Conservation (phyloP, 192 early-diverging fungal genomes). For the Coemansia sp. region DNA sequence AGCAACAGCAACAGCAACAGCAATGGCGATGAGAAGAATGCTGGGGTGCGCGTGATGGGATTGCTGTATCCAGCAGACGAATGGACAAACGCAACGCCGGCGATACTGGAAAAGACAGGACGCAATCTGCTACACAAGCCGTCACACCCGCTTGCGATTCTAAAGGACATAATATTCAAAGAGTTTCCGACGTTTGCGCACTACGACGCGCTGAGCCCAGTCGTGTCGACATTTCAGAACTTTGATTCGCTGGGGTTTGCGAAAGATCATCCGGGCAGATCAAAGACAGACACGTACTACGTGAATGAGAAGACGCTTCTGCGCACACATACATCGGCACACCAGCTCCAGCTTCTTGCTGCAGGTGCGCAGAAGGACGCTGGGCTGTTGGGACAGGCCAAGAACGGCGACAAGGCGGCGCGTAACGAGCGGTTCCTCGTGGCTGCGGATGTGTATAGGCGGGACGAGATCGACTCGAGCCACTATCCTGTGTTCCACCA, state of each 20-base stretch:
- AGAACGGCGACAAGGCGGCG: slow-evolving; percentile 30
- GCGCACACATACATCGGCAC: slow-evolving; percentile 93
- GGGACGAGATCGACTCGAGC: slow-evolving; percentile 93
- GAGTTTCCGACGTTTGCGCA: slow-evolving; percentile 69
- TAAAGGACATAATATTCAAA: slow-evolving; percentile 75
- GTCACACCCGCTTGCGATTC: slow-evolving; percentile 84
- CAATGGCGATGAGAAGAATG: neutral
- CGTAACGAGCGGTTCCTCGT: slow-evolving; percentile 70
- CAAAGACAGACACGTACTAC: slow-evolving; percentile 90
- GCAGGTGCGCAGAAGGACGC: slow-evolving; percentile 34
- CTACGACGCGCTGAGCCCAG: slow-evolving; percentile 71
- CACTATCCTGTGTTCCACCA: slow-evolving; percentile 99
- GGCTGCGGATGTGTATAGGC: slow-evolving; percentile 96
- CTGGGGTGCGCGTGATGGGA: slow-evolving; percentile 22
- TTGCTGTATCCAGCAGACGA: slow-evolving; percentile 55
- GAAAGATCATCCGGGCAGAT: slow-evolving; percentile 77
- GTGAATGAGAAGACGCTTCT: slow-evolving; percentile 76
- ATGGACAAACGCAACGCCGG: slow-evolving; percentile 76
- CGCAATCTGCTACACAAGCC: slow-evolving; percentile 74
- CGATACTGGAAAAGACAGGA: slow-evolving; percentile 73
- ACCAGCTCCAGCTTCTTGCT: slow-evolving; percentile 78
- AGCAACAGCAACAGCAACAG: too few species aligned
- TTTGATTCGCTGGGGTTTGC: slow-evolving; percentile 91
- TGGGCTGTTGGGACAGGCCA: slow-evolving; percentile 24
- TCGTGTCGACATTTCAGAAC: slow-evolving; percentile 80